Conservation (phyloP, 805 yeast genomes). For the Pichia exigua region DNA sequence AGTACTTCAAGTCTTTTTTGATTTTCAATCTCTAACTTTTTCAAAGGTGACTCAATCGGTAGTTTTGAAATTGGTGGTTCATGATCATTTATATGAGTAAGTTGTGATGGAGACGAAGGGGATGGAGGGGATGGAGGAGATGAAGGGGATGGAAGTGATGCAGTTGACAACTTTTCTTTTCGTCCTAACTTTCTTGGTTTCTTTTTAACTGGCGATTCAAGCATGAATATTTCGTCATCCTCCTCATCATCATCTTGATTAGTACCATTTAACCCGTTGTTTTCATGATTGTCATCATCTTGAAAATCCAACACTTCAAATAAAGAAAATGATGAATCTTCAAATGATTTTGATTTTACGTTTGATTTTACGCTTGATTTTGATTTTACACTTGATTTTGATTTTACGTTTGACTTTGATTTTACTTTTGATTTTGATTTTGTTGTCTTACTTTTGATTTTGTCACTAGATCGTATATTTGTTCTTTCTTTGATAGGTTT, state of each 20-base stretch:
- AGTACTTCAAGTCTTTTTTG: constrained; percentile 22
- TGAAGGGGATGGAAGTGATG: neutral
- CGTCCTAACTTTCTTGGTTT: neutral
- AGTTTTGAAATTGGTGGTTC: neutral
- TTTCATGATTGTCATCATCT: neutral
- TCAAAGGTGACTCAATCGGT: too few relatives aligned
- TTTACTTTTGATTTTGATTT: neutral
- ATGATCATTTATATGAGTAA: neutral
- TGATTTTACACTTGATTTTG: neutral
- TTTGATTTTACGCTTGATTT: neutral
- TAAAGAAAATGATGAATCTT: constrained; percentile 2
- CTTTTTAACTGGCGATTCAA: constrained; percentile 11
- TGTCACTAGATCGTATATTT: neutral
- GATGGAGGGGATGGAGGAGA: too few relatives aligned
- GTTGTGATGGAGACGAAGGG: too few relatives aligned
- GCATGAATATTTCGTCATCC: constrained; percentile 7
- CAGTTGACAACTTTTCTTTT: neutral
- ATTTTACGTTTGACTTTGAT: neutral
- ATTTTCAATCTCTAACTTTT: constrained; percentile 10
- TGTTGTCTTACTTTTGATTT: neutral
- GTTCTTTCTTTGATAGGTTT: neutral
- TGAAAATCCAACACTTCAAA: constrained; percentile 11
- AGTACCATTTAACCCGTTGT: neutral
- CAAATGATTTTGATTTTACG: neutral
- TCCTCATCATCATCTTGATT: neutral